Percentiles rank a stretch among this genome's conserved stretches.
Evolutionary conservation across 2,329 filamentous ascomycete species (phyloP).

Genomic region (Fusarium sublunatum): DNA sequence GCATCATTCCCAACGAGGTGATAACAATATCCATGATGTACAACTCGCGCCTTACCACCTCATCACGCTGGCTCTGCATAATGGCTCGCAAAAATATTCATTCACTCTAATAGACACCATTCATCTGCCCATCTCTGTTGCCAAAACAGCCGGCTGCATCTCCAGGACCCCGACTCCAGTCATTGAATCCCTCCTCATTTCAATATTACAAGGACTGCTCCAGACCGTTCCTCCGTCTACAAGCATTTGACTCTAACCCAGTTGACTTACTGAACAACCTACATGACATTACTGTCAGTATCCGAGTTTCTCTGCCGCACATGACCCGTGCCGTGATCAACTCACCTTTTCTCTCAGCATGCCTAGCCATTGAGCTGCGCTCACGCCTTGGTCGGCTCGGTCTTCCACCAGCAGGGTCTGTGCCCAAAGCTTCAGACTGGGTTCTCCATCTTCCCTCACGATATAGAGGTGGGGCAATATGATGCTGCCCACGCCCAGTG

Average conservation of each 20-base stretch:
- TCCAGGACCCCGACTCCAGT: constrained; percentile 41
- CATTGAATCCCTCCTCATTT: constrained; percentile 37
- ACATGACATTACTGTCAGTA: constrained; percentile 28
- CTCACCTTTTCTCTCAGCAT: constrained; percentile 91
- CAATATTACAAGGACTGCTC: constrained; percentile 42
- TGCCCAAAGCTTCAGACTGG: constrained; percentile 94
- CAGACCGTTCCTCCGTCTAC: constrained; percentile 33
- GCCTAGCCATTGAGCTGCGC: constrained; percentile 93
- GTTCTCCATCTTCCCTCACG: constrained; percentile 94
- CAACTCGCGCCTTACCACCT: background rate
- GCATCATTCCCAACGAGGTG: background rate
- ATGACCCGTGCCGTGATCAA: constrained; percentile 15
- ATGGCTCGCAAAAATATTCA: constrained; percentile 34
- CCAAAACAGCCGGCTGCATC: constrained; percentile 32
- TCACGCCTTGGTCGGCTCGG: constrained; percentile 91
- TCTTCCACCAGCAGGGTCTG: constrained; percentile 97
- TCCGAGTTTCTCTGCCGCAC: background rate
- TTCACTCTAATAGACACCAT: constrained; percentile 45
- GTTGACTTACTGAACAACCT: constrained; percentile 52
- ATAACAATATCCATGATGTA: constrained; percentile 9
- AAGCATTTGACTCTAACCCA: constrained; percentile 24
- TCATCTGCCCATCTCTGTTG: constrained; percentile 33
- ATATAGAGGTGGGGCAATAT: constrained; percentile 93
- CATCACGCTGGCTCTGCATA: constrained; percentile 6
- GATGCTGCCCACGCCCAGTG: constrained; percentile 91